Evolutionary conservation across 2,329 filamentous ascomycete species (phyloP).

Genomic region (Aciculosporium take): DNA sequence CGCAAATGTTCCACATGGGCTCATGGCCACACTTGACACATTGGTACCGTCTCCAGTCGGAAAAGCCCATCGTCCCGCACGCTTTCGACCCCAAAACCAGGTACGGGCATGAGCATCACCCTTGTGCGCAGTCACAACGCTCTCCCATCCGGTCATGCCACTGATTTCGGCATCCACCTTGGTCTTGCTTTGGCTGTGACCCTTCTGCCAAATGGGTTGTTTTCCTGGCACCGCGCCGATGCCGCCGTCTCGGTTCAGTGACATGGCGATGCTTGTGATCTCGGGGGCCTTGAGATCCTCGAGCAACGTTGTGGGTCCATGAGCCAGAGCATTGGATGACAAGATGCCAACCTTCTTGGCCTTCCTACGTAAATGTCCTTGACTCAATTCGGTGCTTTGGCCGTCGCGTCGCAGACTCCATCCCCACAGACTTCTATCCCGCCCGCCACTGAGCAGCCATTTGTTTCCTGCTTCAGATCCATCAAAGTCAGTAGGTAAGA

Average conservation of each 20-base stretch:
- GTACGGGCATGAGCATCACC: slow-evolving; percentile 75
- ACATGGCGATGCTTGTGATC: slow-evolving; percentile 83
- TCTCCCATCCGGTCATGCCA: slow-evolving; percentile 87
- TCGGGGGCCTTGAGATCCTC: slow-evolving; percentile 78
- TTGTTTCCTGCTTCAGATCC: slow-evolving; percentile 80
- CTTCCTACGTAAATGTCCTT: slow-evolving; percentile 76
- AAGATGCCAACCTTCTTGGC: slow-evolving; percentile 75
- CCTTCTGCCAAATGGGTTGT: slow-evolving; percentile 72
- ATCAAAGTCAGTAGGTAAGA: slow-evolving; percentile 78
- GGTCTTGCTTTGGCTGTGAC: slow-evolving; percentile 44
- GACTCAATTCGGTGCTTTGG: slow-evolving; percentile 84
- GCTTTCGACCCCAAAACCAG: slow-evolving; percentile 96
- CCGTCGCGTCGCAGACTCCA: slow-evolving; percentile 91
- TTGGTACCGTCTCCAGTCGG: slow-evolving; percentile 71
- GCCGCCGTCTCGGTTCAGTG: slow-evolving; percentile 84
- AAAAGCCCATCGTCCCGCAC: slow-evolving; percentile 85
- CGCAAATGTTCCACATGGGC: slow-evolving; percentile 85
- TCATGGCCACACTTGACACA: slow-evolving; percentile 77
- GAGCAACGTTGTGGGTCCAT: slow-evolving; percentile 48
- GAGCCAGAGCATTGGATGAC: slow-evolving; percentile 38
- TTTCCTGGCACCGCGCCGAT: slow-evolving; percentile 73
- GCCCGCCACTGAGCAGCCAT: slow-evolving; percentile 82
- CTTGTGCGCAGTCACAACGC: slow-evolving; percentile 83
- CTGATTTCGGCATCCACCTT: slow-evolving; percentile 55
- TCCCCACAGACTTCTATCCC: slow-evolving; percentile 86